phyloP scores from a whole-genome alignment of 2,329 filamentous ascomycete genomes.

The Coleophoma crateriformis region DNA sequence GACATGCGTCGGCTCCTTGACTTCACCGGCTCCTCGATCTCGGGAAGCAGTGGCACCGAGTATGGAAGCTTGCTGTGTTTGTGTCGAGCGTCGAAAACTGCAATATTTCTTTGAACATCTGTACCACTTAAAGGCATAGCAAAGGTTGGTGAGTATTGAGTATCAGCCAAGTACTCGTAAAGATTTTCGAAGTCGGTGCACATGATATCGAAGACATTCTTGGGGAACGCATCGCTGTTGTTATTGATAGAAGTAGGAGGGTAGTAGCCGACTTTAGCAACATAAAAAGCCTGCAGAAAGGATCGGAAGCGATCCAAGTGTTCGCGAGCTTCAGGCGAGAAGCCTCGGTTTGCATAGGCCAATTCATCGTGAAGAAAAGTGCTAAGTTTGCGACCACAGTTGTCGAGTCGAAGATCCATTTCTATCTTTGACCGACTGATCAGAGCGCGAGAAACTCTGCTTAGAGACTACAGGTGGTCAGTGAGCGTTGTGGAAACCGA shows the following conservation, averaged over 20 bases:
- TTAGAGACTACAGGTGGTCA: conserved; percentile 35
- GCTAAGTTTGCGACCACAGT: conserved; percentile 52
- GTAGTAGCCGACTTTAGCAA: conserved; percentile 64
- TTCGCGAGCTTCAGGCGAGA: conserved; percentile 52
- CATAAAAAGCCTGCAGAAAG: conserved; percentile 63
- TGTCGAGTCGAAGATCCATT: conserved; percentile 57
- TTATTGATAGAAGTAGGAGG: conserved; percentile 48
- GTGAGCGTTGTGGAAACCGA: background rate
- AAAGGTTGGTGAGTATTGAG: conserved; percentile 42
- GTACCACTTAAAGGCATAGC: conserved; percentile 58
- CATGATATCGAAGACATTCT: conserved; percentile 55
- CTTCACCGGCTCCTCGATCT: conserved; percentile 19
- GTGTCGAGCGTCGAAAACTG: conserved; percentile 59
- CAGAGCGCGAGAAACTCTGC: conserved; percentile 53
- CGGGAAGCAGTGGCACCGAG: conserved; percentile 62
- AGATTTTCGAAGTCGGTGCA: conserved; percentile 64
- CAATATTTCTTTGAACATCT: conserved; percentile 63
- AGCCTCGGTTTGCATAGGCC: conserved; percentile 58
- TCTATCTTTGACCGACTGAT: conserved; percentile 58
- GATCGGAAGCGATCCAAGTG: conserved; percentile 70
- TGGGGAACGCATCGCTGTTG: conserved; percentile 45
- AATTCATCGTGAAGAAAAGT: conserved; percentile 69
- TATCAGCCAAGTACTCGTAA: conserved; percentile 67
- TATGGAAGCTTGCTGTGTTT: conserved; percentile 55
- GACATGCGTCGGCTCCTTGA: conserved; percentile 21